Conservation (phyloP, 225 moss, liverwort and hornwort species). For the Neckera pumila region DNA sequence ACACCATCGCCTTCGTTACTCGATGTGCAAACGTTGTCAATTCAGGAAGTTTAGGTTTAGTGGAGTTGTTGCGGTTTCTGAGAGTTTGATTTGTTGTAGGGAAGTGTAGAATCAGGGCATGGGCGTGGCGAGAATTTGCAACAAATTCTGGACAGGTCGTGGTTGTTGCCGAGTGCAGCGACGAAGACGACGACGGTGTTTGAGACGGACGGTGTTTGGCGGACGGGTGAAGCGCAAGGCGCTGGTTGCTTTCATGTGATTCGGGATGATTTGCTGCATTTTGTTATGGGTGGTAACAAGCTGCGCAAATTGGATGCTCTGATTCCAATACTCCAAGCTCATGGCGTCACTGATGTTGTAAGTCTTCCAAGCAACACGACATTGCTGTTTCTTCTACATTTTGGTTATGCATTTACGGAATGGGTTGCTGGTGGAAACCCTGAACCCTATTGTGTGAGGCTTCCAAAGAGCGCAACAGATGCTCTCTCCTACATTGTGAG, state of each 20-base stretch:
- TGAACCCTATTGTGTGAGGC: constrained; percentile 3
- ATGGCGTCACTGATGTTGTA: constrained; percentile 52
- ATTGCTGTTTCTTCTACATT: background rate
- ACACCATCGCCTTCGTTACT: background rate
- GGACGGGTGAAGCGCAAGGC: background rate
- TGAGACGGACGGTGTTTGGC: background rate
- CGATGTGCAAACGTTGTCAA: background rate
- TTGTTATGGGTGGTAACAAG: constrained; percentile 55
- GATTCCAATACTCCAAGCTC: background rate
- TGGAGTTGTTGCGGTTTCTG: background rate
- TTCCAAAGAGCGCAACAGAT: background rate
- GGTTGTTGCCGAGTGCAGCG: constrained; percentile 4
- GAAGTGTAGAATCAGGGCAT: background rate
- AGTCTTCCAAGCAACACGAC: background rate
- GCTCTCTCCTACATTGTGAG: background rate
- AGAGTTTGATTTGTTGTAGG: constrained; percentile 5
- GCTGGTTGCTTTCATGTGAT: constrained; percentile 43
- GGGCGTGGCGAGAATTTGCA: constrained; percentile 12
- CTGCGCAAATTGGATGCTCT: constrained; percentile 78
- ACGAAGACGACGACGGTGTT: background rate
- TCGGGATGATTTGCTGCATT: constrained; percentile 14
- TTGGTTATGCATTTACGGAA: background rate
- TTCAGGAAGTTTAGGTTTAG: background rate
- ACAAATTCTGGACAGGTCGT: constrained; percentile 21
- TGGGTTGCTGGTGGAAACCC: too few species aligned